Base-by-base conservation (phyloP, 2,329 filamentous ascomycete species). In the Ilyonectria robusta region DNA sequence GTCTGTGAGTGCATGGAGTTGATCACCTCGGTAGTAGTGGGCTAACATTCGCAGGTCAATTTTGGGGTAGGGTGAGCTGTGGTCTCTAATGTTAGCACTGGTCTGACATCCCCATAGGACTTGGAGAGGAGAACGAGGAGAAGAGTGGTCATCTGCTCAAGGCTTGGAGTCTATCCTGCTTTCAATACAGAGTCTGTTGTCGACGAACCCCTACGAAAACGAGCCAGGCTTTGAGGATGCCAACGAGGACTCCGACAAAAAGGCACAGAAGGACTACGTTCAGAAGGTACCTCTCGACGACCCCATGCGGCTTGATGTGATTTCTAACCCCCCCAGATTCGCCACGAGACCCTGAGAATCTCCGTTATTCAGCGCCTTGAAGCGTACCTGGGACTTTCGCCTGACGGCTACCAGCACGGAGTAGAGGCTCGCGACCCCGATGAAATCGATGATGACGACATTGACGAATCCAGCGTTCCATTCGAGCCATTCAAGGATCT, bases 181-280 rank as follows among this genome's bases (percentile, higher is more conserved):
- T 59, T 98, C 95, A 6, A 98, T 99, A 64, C 96, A 99, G 81
- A 98, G 95, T 79, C 85, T 99, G 50, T 95, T 99, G 92, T 97
- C 94, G 1, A 83, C 89, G 31, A 97, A 98, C 74, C 96, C 95
- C 0, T 98, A 97, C 81, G 94, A 96, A 78, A 98, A 98, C 75
- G 96, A 99, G 79, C 96, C 96, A 1, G 96, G 96, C 6, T 98
- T 94, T 74, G 95, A 98, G 78, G 88, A 92, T 66, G 88, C 91
- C 13, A 92, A 91, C 51, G 86, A 88, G 9, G 82, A 86, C 1
- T 82, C 86, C 4, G 94, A 97, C 78, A 92, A 93, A 81, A 89
- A 91, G 79, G 87, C 91, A 65, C 93, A 95, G 79, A 87, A 88
- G 68, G 85, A 89, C 10, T 98, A 98, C 76, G 87, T 93, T 13